Base-by-base conservation (phyloP, 1,284 basidiomycete species). In the Bjerkandera adusta region DNA sequence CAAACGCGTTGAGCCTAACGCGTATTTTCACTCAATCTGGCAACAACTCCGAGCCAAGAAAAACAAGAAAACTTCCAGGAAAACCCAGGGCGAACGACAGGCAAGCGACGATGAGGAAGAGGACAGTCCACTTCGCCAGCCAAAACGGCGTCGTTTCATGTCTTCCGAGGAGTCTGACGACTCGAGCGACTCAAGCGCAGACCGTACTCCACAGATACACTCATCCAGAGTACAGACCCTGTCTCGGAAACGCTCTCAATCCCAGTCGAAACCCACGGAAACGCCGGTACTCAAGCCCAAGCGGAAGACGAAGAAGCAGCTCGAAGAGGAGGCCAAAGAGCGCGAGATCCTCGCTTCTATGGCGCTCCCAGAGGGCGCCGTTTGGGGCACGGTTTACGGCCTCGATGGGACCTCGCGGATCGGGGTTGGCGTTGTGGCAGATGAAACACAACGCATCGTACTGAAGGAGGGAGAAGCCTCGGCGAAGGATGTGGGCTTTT, bases 311-410 rank as follows among this genome's bases (percentile, higher is more conserved):
- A 36, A 40, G 39, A 39, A 35, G n/a, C 18, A 30, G n/a, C 5
- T 30, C 12, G 32, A 48, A 29, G 43, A 42, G 3, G 45, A 45
- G 13, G 7, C 21, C n/a, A 12, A 29, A 15, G 34, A 45, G 8
- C 24, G 20, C 4, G 20, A 29, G 29, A 16, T 39, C 4, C 22
- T 32, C 50, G 24, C 44, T 2, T 29, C 41, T 13, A 40, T 42
- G 33, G 29, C 39, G 8, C 41, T 53, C 3, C 42, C 41, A 3
- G 22, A 18, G 10, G 49, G 55, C 12, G 32, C 47, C 27, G 51
- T 49, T 36, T 61, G 56, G 37, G 57, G 58, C 5, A 48, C 57
- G 8, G 43, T 61, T 1, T 61, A 60, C 27, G 56, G 43, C 27
- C 18, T 58, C 12, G 15, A 29, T 4, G 34, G 46, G 4, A 50